A percentile compares a stretch with the other conserved stretches of the same genome.
phyloP scores from a whole-genome alignment of 257 asterid genomes.

The Paulownia fortunei region DNA sequence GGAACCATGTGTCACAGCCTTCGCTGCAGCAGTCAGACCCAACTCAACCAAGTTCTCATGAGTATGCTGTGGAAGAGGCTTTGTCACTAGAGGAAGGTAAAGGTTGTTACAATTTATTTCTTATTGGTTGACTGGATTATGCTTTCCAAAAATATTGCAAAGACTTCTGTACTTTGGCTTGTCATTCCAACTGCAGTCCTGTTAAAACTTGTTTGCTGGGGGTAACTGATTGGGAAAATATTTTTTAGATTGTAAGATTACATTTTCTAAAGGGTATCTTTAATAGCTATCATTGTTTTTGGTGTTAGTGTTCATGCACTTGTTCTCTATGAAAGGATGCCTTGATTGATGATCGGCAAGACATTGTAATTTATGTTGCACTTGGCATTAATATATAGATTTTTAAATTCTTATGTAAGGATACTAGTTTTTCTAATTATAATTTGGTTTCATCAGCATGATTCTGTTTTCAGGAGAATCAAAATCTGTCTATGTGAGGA shows the following conservation, averaged over 20 bases:
- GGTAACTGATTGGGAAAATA: neutral
- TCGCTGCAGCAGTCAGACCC: conserved; percentile 48
- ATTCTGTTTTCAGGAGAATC: conserved; percentile 67
- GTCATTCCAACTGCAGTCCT: neutral
- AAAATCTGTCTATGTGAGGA: conserved; percentile 81
- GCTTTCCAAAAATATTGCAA: neutral
- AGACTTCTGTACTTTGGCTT: neutral
- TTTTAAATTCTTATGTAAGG: neutral
- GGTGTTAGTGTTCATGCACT: neutral
- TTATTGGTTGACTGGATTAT: neutral
- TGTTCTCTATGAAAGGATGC: neutral
- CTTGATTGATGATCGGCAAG: neutral
- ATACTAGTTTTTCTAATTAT: neutral
- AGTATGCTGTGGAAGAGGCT: conserved; percentile 55
- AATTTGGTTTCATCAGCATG: neutral
- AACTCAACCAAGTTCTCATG: conserved; percentile 32
- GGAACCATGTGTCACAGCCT: conserved; percentile 57
- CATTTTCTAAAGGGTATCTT: too few species aligned
- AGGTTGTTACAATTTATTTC: conserved; percentile 2
- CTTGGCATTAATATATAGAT: neutral
- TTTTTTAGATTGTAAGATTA: too few species aligned
- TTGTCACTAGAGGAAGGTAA: conserved; percentile 62
- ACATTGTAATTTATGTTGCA: neutral
- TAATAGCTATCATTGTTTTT: neutral
- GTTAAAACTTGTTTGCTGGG: neutral